Conservation (phyloP, 345 rosid species). For the Cardamine resedifolia region DNA sequence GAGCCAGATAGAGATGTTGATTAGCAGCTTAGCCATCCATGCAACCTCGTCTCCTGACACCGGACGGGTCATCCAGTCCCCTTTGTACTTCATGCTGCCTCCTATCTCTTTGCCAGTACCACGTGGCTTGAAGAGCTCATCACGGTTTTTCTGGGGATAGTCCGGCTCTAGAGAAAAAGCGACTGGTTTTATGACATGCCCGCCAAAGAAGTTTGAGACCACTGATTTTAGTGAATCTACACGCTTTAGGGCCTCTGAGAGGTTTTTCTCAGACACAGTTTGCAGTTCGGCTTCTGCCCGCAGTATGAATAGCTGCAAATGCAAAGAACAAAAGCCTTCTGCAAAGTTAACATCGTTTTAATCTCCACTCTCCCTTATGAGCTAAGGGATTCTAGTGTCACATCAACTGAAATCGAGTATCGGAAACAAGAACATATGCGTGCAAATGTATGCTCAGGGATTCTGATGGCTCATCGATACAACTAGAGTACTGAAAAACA, state of each 20-base stretch:
- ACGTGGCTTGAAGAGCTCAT: constrained; percentile 78
- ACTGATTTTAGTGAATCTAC: constrained; percentile 59
- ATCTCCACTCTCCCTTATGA: background rate
- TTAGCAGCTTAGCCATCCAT: constrained; percentile 73
- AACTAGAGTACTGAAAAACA: constrained; percentile 1
- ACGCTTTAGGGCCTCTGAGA: constrained; percentile 43
- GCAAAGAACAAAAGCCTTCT: constrained; percentile 32
- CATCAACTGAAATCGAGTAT: background rate
- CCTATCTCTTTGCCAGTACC: constrained; percentile 50
- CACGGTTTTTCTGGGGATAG: constrained; percentile 47
- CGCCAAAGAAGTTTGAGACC: constrained; percentile 61
- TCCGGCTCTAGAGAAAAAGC: constrained; percentile 45
- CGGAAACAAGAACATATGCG: background rate
- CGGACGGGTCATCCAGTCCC: constrained; percentile 92
- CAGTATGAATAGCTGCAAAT: constrained; percentile 73
- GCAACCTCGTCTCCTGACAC: constrained; percentile 74
- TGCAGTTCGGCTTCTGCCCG: constrained; percentile 90
- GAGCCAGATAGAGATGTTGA: constrained; percentile 61
- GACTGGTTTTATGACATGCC: constrained; percentile 49
- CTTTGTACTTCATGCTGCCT: constrained; percentile 55
- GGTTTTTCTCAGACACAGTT: constrained; percentile 51
- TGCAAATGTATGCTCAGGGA: constrained; percentile 5
- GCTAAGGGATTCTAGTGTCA: background rate
- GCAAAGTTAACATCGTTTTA: background rate
- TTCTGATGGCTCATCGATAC: constrained; percentile 5